phyloP scores from a whole-genome alignment of 2,329 filamentous ascomycete species.

The Pseudocercospora ulei region DNA sequence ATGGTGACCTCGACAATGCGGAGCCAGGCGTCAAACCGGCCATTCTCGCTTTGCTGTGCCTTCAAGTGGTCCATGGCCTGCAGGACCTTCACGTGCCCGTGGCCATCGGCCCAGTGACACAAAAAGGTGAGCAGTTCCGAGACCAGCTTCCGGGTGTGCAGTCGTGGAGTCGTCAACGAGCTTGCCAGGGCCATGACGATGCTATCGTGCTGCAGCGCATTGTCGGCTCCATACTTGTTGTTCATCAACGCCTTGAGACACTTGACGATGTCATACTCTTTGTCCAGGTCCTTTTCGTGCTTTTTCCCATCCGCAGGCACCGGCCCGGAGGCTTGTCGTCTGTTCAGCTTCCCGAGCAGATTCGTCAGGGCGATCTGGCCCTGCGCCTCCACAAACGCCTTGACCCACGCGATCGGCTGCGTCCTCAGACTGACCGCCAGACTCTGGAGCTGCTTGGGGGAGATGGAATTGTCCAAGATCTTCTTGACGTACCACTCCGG shows the following conservation, averaged over 20 bases:
- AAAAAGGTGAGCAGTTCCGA: conserved; percentile 94
- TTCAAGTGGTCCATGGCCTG: conserved; percentile 90
- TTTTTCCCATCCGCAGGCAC: conserved; percentile 51
- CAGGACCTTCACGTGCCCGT: conserved; percentile 86
- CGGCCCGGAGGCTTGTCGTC: conserved; percentile 66
- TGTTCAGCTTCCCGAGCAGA: conserved; percentile 85
- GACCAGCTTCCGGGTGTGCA: conserved; percentile 87
- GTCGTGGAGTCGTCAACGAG: conserved; percentile 74
- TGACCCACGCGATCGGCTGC: conserved; percentile 95
- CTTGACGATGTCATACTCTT: conserved; percentile 95
- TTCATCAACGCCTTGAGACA: conserved; percentile 97
- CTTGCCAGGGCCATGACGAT: conserved; percentile 79
- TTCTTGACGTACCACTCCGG: conserved; percentile 97
- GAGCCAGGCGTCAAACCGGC: conserved; percentile 97
- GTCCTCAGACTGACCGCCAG: conserved; percentile 89
- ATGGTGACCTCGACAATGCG: conserved; percentile 93
- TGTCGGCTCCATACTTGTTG: conserved; percentile 97
- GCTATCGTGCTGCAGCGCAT: conserved; percentile 81
- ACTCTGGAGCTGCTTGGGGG: conserved; percentile 81
- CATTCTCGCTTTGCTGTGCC: conserved; percentile 76
- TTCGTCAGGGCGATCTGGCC: conserved; percentile 94
- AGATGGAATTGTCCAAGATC: conserved; percentile 91
- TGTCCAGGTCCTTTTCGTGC: conserved; percentile 71
- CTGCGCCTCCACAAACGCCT: conserved; percentile 91
- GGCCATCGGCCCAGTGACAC: conserved; percentile 82